These are phyloP conservation scores for Colletotrichum zoysiae DNA, from an alignment of 2,329 filamentous ascomycete species.

Conservation along the genomic window DNA sequence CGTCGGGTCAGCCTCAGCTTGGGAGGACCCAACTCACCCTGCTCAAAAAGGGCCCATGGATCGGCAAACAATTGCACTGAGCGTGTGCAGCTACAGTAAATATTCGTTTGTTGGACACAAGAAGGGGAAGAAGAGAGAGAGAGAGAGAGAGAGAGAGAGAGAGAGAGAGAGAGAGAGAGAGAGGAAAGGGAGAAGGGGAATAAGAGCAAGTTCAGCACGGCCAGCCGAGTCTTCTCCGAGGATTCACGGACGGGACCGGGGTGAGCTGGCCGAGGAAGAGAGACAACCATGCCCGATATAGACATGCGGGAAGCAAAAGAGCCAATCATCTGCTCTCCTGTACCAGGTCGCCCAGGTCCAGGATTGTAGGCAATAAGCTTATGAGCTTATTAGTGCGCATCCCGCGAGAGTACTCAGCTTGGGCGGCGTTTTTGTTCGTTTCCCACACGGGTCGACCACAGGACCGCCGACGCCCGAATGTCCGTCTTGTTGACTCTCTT, in stretches of 20 bases:
- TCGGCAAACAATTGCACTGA: background rate
- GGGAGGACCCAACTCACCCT: background rate
- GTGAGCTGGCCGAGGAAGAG: background rate
- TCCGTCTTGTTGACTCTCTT: background rate
- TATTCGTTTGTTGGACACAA: background rate
- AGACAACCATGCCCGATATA: background rate
- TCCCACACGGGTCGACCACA: background rate
- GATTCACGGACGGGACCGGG: background rate
- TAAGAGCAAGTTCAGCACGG: background rate
- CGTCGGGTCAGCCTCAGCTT: background rate
- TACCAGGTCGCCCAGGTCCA: background rate
- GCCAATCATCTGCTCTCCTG: background rate
- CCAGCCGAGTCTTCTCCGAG: slow-evolving; percentile 2
- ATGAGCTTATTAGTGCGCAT: slow-evolving; percentile 18
- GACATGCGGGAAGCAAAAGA: background rate
- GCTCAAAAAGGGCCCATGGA: background rate
- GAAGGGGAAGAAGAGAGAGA: background rate
- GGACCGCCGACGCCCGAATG: background rate
- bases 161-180: too few species aligned
- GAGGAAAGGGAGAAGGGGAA: background rate
- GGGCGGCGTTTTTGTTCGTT: slow-evolving; percentile 2
- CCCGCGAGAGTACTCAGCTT: background rate
- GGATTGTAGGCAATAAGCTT: slow-evolving; percentile 6
- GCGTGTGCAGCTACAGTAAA: background rate
- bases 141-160: background rate